Evolutionary conservation across 148 eudicot genomes (phyloP).

Genomic region (Rhododendron ovatum): DNA sequence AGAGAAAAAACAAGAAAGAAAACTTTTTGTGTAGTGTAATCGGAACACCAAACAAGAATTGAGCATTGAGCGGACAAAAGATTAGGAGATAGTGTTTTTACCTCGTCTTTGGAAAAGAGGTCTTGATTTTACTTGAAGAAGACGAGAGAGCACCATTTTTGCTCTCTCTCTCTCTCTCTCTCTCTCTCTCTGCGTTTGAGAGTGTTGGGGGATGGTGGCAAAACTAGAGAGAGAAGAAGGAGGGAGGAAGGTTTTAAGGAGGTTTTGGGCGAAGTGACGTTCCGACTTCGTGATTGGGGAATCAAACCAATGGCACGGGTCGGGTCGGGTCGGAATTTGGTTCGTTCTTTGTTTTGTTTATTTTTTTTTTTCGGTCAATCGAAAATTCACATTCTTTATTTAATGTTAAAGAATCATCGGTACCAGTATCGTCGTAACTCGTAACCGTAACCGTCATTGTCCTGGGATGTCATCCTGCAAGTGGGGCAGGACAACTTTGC

Average conservation of each 20-base stretch:
- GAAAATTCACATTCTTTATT: too few relatives aligned
- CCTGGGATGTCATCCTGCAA: too few relatives aligned
- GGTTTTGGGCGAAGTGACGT: neutral
- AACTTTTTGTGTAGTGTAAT: neutral
- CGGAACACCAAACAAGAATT: neutral
- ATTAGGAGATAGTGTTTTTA: constrained; percentile 5
- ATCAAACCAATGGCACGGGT: too few relatives aligned
- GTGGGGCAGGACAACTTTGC: too few relatives aligned
- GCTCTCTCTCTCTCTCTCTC: neutral
- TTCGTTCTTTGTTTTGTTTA: too few relatives aligned
- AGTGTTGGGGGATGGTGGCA: neutral
- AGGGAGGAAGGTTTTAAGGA: neutral
- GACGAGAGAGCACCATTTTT: constrained; percentile 23
- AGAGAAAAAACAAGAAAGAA: neutral
- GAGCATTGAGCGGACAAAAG: neutral
- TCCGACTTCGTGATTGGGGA: too few relatives aligned
- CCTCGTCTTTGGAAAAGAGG: constrained; percentile 8
- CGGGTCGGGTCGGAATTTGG: too few relatives aligned
- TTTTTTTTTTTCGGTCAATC: too few relatives aligned
- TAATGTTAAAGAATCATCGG: too few relatives aligned
- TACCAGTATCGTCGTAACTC: too few relatives aligned
- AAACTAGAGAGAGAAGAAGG: neutral
- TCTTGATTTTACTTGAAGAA: constrained; percentile 8
- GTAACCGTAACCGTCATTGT: too few relatives aligned
- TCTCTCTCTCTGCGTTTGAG: neutral